Evolutionary conservation across 495 filamentous ascomycete species (phyloP).

Genomic region (Neurospora sp.): DNA sequence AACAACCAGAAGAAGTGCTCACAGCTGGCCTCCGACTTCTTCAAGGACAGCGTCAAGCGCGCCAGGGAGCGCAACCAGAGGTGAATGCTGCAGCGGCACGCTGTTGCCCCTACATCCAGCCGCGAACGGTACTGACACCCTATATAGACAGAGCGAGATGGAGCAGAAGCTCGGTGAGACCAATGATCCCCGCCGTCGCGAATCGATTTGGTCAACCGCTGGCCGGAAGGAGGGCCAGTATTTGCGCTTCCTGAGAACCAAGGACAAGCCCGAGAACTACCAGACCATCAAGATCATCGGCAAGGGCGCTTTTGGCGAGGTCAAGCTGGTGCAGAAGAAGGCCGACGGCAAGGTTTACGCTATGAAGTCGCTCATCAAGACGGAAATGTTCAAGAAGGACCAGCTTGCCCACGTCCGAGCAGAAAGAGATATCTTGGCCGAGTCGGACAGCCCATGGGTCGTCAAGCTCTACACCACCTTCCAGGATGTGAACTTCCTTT

Average conservation of each 20-base stretch:
- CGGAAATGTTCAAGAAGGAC: slow-evolving; percentile 99
- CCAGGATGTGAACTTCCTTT: slow-evolving; percentile 89
- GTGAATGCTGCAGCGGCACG: slow-evolving; percentile 36
- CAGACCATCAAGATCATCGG: slow-evolving; percentile 94
- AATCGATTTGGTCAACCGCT: slow-evolving; percentile 65
- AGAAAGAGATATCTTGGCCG: slow-evolving; percentile 93
- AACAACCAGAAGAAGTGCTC: slow-evolving; percentile 70
- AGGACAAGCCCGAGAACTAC: slow-evolving; percentile 87
- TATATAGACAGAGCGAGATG: slow-evolving; percentile 71
- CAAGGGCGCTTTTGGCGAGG: slow-evolving; percentile 97
- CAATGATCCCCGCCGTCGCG: slow-evolving; percentile 59
- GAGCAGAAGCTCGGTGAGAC: slow-evolving; percentile 71
- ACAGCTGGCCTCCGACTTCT: slow-evolving; percentile 76
- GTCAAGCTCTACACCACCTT: slow-evolving; percentile 97
- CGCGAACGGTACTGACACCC: not conserved
- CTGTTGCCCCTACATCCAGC: not conserved
- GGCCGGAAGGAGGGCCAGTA: slow-evolving; percentile 81
- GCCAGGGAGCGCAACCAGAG: slow-evolving; percentile 85
- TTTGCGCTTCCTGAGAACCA: slow-evolving; percentile 86
- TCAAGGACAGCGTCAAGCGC: slow-evolving; percentile 89
- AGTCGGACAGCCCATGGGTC: slow-evolving; percentile 97
- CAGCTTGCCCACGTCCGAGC: slow-evolving; percentile 97
- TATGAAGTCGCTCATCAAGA: slow-evolving; percentile 95
- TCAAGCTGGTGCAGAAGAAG: slow-evolving; percentile 92
- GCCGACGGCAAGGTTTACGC: slow-evolving; percentile 96